Evolutionary conservation across 106 monocot species (phyloP), one percentile per base, ranked within the genome.

Genomic region (Hemerocallis citrina): DNA sequence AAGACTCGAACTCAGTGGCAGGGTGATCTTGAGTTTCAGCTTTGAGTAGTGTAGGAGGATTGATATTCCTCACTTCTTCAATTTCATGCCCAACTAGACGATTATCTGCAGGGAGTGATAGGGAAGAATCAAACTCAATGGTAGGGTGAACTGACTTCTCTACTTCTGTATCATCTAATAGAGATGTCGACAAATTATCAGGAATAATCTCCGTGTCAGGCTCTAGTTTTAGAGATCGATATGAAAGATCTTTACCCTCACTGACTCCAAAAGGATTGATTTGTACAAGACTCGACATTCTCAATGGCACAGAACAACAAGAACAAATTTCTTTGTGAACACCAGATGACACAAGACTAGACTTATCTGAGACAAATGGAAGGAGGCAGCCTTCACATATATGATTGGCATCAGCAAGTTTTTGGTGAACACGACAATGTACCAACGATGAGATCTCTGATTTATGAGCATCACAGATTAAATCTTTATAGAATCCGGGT

Each of bases 381-480:
- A 78, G 62, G 7, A 87, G 48, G 49, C 88, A 93, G 16, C 41
- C 52, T 68, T 85, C 81, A 40, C 88, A 85, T 81, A 85, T 77
- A 34, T 68, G 62, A 55, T 63, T 62, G 25, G 74, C 69, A 67
- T 85, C 30, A 28, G 75, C 79, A 59, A 89, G 82, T 47, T 76
- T 84, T 35, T 55, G 61, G 45, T 94, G 89, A 28, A 55, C 60
- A 65, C 73, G 61, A 48, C 79, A 90, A 48, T 62, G 77, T 20
- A 74, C 71, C 57, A 72, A 75, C 34, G 78, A 72, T 5, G 95
- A 90, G 40, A 90, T 79, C 72, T 96, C 86, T 59, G 64, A 63
- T 68, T 81, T 90, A 70, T 96, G 95, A 5, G 63, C 25, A 21
- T 64, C 38, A 52, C 95, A 96, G 34, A 90, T 73, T 44, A 90